phyloP scores from a whole-genome alignment of 257 asterid species.

The Nicotiana tabacum region DNA sequence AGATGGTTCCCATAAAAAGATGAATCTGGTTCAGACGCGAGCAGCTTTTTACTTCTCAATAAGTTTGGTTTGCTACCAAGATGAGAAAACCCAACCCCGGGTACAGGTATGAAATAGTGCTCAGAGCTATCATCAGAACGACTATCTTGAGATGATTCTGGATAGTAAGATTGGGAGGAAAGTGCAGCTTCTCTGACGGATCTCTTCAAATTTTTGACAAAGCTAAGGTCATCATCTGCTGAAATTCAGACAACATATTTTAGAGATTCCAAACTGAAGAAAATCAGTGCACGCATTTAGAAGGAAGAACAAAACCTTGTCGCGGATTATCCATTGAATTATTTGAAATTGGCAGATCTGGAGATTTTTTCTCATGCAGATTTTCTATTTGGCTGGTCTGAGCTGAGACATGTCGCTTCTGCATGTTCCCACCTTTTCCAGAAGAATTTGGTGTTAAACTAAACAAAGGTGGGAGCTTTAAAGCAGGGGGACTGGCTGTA shows the following conservation, averaged over 20 bases:
- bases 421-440: conserved; percentile 66
- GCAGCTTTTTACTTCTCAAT: conserved; percentile 41
- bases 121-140: conserved; percentile 83
- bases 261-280: conserved; percentile 4
- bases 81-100: conserved; percentile 64
- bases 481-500: conserved; percentile 74
- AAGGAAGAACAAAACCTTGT: conserved; percentile 44
- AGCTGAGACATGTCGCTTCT: conserved; percentile 55
- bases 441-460: conserved; percentile 88
- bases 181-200: conserved; percentile 97
- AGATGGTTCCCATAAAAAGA: conserved; percentile 43
- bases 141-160: conserved; percentile 72
- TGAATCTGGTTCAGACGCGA: conserved; percentile 55
- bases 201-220: conserved; percentile 78
- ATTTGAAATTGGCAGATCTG: conserved; percentile 45
- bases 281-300: neutral
- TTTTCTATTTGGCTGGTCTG: conserved; percentile 49
- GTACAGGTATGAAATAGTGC: conserved; percentile 80
- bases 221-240: conserved; percentile 68
- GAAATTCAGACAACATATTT: conserved; percentile 11
- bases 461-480: conserved; percentile 92
- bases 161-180: conserved; percentile 45
- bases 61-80: conserved; percentile 39
- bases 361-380: conserved; percentile 41
- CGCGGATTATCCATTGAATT: conserved; percentile 39